A percentile compares a stretch with the other conserved stretches of the same genome.
These are phyloP conservation scores for Triticum timopheevii DNA, from an alignment of 176 grass and related monocot species.

Conservation along the genomic window DNA sequence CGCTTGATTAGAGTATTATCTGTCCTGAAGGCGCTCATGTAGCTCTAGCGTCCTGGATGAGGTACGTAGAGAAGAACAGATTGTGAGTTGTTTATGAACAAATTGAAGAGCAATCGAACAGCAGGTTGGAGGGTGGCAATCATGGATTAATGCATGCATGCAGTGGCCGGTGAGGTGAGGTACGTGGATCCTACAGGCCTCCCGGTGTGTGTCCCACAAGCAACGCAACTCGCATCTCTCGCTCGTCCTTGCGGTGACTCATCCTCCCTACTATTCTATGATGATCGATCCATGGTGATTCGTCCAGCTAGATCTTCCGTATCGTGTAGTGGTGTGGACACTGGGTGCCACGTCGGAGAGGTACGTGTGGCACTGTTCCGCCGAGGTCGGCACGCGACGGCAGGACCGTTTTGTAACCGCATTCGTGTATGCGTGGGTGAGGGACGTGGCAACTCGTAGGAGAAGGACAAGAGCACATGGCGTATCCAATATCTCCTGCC, in stretches of 20 bases:
- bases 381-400: background rate
- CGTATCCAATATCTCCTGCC: too few species aligned
- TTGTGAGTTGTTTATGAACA: background rate
- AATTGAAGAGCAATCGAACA: too few species aligned
- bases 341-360: background rate
- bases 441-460: background rate
- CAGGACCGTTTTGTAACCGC: background rate
- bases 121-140: background rate
- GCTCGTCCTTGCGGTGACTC: background rate
- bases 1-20: background rate
- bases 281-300: background rate
- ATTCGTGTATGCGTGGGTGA: background rate
- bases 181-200: conserved; percentile 27
- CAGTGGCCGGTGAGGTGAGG: background rate
- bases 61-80: background rate
- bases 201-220: too few species aligned
- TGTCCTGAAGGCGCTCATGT: too few species aligned
- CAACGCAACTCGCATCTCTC: conserved; percentile 6
- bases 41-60: too few species aligned
- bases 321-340: background rate
- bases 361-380: background rate
- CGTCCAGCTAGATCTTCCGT: background rate
- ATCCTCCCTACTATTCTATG: background rate
- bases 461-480: background rate
- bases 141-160: background rate